These are phyloP conservation scores for Diutina rugosa DNA, from an alignment of 1,139 yeast species.

Conservation along the genomic window DNA sequence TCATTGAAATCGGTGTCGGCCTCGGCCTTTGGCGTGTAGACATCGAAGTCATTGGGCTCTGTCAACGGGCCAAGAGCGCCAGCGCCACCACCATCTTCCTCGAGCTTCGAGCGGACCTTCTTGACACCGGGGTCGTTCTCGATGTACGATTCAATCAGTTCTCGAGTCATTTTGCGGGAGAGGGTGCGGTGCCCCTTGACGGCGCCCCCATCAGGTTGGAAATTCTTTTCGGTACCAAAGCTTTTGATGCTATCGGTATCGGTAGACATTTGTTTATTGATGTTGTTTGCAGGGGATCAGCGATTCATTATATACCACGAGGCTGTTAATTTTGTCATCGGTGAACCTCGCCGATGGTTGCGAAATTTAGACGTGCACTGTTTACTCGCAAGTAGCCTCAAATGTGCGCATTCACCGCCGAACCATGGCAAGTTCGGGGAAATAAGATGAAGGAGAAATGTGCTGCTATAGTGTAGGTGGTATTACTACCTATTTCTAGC, in stretches of 20 bases:
- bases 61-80: slow-evolving; percentile 43
- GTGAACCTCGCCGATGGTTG: not conserved
- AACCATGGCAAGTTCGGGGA: too few species aligned
- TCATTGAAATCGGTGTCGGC: slow-evolving; percentile 28
- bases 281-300: not conserved
- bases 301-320: too few species aligned
- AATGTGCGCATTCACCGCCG: too few species aligned
- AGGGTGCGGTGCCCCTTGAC: not conserved
- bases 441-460: too few species aligned
- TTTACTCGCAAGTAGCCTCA: too few species aligned
- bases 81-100: slow-evolving; percentile 8
- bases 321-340: not conserved
- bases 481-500: too few species aligned
- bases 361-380: not conserved
- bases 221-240: not conserved
- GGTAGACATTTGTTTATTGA: not conserved
- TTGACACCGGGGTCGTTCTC: not conserved
- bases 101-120: not conserved
- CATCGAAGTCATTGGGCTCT: slow-evolving; percentile 34
- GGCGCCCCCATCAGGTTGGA: not conserved
- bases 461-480: too few species aligned
- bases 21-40: slow-evolving; percentile 21
- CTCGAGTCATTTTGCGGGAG: not conserved
- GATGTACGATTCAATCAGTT: not conserved
- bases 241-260: not conserved